Percentiles rank a stretch among this genome's conserved stretches.
Evolutionary conservation across 2,329 filamentous ascomycete genomes (phyloP).

Genomic region (Aureobasidium pullulans): DNA sequence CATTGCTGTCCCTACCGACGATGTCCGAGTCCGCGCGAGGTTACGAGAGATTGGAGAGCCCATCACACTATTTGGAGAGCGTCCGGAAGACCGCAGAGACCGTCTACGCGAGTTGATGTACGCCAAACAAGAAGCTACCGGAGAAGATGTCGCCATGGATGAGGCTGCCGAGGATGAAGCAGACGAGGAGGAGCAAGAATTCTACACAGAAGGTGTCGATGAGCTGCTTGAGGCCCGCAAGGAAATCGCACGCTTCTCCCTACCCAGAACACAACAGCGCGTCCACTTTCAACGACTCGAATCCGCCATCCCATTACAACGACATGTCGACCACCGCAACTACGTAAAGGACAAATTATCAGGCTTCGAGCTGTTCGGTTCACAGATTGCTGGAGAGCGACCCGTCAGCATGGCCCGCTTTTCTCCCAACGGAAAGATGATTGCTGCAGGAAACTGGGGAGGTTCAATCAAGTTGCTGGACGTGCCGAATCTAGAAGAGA

Average conservation of each 20-base stretch:
- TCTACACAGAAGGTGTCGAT: conserved; percentile 77
- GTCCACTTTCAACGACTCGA: conserved; percentile 73
- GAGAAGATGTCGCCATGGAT: conserved; percentile 47
- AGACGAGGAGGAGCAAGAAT: conserved; percentile 76
- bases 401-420: conserved; percentile 89
- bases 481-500: conserved; percentile 74
- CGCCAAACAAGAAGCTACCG: conserved; percentile 57
- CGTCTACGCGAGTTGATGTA: conserved; percentile 70
- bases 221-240: conserved; percentile 69
- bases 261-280: conserved; percentile 72
- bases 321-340: conserved; percentile 88
- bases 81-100: conserved; percentile 75
- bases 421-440: conserved; percentile 71
- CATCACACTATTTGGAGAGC: conserved; percentile 90
- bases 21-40: conserved; percentile 71
- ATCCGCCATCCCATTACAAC: conserved; percentile 73
- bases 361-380: conserved; percentile 84
- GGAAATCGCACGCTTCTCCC: conserved; percentile 72
- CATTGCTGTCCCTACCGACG: conserved; percentile 89
- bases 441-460: conserved; percentile 90
- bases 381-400: conserved; percentile 84
- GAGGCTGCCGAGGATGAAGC: conserved; percentile 48
- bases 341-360: conserved; percentile 74
- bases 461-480: conserved; percentile 81
- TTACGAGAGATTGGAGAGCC: conserved; percentile 87